Evolutionary conservation across 352 stramenopile genomes (phyloP).

Genomic region (Phytophthora podocarpi): DNA sequence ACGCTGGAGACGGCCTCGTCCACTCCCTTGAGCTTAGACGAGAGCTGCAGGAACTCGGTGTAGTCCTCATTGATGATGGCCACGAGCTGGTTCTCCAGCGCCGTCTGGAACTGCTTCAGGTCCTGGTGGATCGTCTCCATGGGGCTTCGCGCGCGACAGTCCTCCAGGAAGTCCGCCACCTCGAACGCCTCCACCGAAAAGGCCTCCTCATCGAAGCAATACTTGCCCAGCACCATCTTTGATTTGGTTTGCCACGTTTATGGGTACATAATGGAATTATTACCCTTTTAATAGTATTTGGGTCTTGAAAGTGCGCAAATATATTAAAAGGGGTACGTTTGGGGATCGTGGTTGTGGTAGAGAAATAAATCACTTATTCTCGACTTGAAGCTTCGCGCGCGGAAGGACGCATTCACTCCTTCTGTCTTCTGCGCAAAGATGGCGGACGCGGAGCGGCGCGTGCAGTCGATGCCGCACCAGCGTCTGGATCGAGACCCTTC

Average conservation of each 20-base stretch:
- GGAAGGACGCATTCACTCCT: slow-evolving; percentile 4
- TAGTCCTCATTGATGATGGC: slow-evolving; percentile 92
- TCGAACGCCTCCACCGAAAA: slow-evolving; percentile 83
- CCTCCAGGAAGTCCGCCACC: slow-evolving; percentile 72
- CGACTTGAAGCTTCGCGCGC: slow-evolving; percentile 28
- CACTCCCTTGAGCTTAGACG: slow-evolving; percentile 85
- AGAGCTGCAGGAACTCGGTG: slow-evolving; percentile 89
- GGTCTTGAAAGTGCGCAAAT: too few species aligned
- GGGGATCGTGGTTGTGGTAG: slow-evolving; percentile 23
- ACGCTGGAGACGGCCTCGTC: slow-evolving; percentile 86
- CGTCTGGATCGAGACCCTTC: slow-evolving; percentile 59
- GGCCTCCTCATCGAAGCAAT: slow-evolving; percentile 85
- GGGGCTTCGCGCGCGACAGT: slow-evolving; percentile 68
- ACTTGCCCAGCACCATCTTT: slow-evolving; percentile 51
- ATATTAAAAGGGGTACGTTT: too few species aligned
- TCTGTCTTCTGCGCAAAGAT: slow-evolving; percentile 9
- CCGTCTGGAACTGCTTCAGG: slow-evolving; percentile 82
- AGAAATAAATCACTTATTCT: slow-evolving; percentile 28
- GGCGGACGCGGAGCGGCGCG: slow-evolving; percentile 34
- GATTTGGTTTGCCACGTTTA: background rate
- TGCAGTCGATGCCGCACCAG: slow-evolving; percentile 52
- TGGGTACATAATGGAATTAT: too few species aligned
- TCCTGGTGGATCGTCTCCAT: slow-evolving; percentile 89
- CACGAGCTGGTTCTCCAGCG: slow-evolving; percentile 89
- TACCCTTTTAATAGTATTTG: too few species aligned